These are phyloP conservation scores for Leccinum pellstonianum DNA, from an alignment of 768 basidiomycete genomes.

Conservation along the genomic window DNA sequence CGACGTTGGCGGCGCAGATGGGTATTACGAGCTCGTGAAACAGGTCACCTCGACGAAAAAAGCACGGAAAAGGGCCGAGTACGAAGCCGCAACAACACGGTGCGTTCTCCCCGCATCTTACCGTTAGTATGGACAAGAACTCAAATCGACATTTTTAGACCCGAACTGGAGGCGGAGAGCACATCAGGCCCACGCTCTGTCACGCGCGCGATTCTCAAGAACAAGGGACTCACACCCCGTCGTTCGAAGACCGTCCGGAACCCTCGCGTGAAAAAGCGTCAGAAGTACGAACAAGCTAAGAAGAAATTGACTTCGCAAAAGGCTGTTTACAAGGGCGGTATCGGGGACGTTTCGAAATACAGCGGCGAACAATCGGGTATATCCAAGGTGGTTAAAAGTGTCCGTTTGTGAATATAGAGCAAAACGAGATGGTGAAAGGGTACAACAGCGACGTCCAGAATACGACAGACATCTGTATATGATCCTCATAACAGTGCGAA, in stretches of 20 bases:
- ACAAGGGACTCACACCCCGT: slow-evolving; percentile 90
- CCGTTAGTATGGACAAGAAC: slow-evolving; percentile 7
- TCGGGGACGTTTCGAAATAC: slow-evolving; percentile 71
- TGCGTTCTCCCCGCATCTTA: slow-evolving; percentile 34
- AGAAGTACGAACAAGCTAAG: slow-evolving; percentile 92
- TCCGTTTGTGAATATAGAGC: slow-evolving; percentile 49
- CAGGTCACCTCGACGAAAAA: slow-evolving; percentile 67
- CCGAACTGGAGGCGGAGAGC: slow-evolving; percentile 38
- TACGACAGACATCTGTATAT: slow-evolving; percentile 14
- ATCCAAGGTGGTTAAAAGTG: slow-evolving; percentile 84
- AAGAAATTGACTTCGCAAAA: slow-evolving; percentile 88
- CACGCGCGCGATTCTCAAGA: slow-evolving; percentile 88
- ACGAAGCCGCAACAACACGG: slow-evolving; percentile 67
- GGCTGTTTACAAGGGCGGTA: slow-evolving; percentile 89
- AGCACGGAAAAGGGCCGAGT: slow-evolving; percentile 75
- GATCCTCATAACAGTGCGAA: slow-evolving; percentile 11
- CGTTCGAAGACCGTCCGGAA: slow-evolving; percentile 90
- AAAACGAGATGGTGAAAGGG: slow-evolving; percentile 4
- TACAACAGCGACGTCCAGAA: slow-evolving; percentile 16
- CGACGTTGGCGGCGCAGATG: slow-evolving; percentile 54
- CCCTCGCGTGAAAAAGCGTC: slow-evolving; percentile 95
- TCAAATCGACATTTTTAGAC: slow-evolving; percentile 24
- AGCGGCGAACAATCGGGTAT: slow-evolving; percentile 94
- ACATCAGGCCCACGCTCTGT: slow-evolving; percentile 79
- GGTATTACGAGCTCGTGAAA: slow-evolving; percentile 91